Conservation (phyloP, 352 stramenopile species). For the Lagenidium sp. region DNA sequence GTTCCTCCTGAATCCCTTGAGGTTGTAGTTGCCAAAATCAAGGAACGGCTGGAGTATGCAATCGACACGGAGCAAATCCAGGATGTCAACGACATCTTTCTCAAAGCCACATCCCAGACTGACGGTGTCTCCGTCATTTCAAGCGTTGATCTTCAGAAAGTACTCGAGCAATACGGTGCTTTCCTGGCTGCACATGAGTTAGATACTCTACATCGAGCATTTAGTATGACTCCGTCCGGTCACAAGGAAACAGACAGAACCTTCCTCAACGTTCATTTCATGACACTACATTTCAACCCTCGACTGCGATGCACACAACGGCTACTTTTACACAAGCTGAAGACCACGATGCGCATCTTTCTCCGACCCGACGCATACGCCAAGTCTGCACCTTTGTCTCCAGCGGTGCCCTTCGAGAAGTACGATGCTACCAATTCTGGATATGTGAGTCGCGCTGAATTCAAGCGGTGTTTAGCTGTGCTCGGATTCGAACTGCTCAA, state of each 20-base stretch:
- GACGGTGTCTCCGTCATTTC: conserved; percentile 9
- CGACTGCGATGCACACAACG: conserved; percentile 34
- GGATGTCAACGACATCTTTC: conserved; percentile 27
- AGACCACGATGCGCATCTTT: conserved; percentile 32
- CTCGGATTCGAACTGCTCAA: conserved; percentile 68
- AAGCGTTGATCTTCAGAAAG: too few species aligned
- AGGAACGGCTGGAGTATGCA: conserved; percentile 51
- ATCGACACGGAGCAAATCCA: conserved; percentile 38
- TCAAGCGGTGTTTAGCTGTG: conserved; percentile 47
- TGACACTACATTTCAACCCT: conserved; percentile 51
- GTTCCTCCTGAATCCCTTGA: conserved; percentile 44
- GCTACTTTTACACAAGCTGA: conserved; percentile 55
- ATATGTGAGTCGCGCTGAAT: conserved; percentile 44
- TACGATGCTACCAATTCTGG: conserved; percentile 38
- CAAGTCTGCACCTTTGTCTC: conserved; percentile 14
- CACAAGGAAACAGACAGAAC: not conserved
- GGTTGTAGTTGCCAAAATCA: conserved; percentile 43
- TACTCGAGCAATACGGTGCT: conserved; percentile 13
- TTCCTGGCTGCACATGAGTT: conserved; percentile 10
- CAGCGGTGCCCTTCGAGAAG: conserved; percentile 35
- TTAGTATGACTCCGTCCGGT: too few species aligned
- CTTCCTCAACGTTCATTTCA: conserved; percentile 28
- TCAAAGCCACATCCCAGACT: not conserved
- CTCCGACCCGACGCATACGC: conserved; percentile 18
- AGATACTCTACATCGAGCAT: too few species aligned